Conservation (phyloP, 306 rosid species). For the Gynostemma pentaphyllum region DNA sequence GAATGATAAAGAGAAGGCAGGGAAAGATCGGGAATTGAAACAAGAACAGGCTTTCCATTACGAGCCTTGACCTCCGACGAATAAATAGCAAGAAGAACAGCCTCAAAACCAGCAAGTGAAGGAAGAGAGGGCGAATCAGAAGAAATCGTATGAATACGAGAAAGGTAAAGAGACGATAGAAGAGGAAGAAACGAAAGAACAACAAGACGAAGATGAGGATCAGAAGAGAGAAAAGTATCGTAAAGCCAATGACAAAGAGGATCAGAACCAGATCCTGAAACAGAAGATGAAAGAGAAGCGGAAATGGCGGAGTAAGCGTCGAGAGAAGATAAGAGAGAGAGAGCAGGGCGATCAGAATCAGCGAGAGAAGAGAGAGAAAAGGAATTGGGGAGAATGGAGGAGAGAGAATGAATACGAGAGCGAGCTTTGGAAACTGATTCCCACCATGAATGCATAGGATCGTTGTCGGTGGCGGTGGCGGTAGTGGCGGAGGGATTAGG, state of each 20-base stretch:
- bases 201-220: constrained; percentile 78
- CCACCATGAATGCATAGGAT: constrained; percentile 97
- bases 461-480: constrained; percentile 21
- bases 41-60: constrained; percentile 64
- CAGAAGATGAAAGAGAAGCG: constrained; percentile 29
- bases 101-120: constrained; percentile 86
- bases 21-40: constrained; percentile 76
- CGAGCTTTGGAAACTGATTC: constrained; percentile 91
- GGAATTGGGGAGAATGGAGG: constrained; percentile 36
- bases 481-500: constrained; percentile 14
- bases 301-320: constrained; percentile 49
- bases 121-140: constrained; percentile 42
- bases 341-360: constrained; percentile 95
- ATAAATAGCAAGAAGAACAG: constrained; percentile 78
- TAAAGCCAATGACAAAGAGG: constrained; percentile 97
- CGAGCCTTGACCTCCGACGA: constrained; percentile 73
- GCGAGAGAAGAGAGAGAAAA: constrained; percentile 54
- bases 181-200: constrained; percentile 87
- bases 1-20: constrained; percentile 77
- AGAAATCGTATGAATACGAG: constrained; percentile 49
- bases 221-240: constrained; percentile 81
- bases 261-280: constrained; percentile 69
- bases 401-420: constrained; percentile 72
- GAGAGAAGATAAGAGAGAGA: constrained; percentile 77
- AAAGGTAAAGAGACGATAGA: constrained; percentile 67